Evolutionary conservation across 176 grass and related monocot species (phyloP).

Genomic region (Oryza meridionalis): DNA sequence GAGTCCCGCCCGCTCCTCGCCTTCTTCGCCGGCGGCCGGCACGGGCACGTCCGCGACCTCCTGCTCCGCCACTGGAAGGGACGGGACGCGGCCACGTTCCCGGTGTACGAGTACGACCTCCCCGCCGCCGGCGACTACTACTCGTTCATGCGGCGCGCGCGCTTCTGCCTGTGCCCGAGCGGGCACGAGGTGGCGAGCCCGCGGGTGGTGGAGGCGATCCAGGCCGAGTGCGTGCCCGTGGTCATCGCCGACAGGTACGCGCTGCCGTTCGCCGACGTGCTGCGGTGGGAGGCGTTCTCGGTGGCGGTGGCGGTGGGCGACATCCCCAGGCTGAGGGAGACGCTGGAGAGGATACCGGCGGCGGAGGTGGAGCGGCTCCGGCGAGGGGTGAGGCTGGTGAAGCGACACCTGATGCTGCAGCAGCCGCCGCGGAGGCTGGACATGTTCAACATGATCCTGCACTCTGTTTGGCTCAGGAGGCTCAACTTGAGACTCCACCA

Average conservation of each 20-base stretch:
- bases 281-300: constrained; percentile 76
- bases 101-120: constrained; percentile 61
- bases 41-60: constrained; percentile 53
- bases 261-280: constrained; percentile 67
- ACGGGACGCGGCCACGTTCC: constrained; percentile 42
- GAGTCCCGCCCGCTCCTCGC: constrained; percentile 47
- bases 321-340: constrained; percentile 54
- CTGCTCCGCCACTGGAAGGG: constrained; percentile 69
- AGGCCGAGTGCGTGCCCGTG: constrained; percentile 69
- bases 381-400: constrained; percentile 54
- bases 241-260: constrained; percentile 54
- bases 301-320: constrained; percentile 55
- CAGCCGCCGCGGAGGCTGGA: constrained; percentile 67
- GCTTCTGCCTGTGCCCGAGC: constrained; percentile 87
- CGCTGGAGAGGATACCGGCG: constrained; percentile 48
- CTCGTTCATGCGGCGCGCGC: constrained; percentile 53
- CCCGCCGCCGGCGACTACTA: constrained; percentile 49
- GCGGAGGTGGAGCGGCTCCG: constrained; percentile 62
- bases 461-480: constrained; percentile 76
- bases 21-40: constrained; percentile 70
- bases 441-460: constrained; percentile 83
- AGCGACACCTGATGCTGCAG: constrained; percentile 57
- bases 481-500: constrained; percentile 46
- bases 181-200: constrained; percentile 78
- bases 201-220: constrained; percentile 76